These are phyloP conservation scores for Talaromyces sp. DNA, from an alignment of 2,329 filamentous ascomycete species.

Conservation along the genomic window DNA sequence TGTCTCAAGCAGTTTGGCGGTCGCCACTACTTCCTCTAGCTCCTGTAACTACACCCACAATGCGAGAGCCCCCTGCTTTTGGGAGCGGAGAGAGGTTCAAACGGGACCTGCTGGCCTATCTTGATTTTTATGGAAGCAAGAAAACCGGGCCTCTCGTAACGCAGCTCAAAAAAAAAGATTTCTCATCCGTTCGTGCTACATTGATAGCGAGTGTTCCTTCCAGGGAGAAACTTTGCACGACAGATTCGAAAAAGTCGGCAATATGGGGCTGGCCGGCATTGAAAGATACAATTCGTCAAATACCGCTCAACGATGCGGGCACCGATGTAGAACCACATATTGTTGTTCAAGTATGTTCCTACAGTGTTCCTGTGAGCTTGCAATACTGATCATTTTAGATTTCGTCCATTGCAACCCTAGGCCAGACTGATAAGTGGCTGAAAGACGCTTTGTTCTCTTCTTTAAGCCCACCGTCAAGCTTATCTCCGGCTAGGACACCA, in stretches of 20 bases:
- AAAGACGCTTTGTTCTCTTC: conserved; percentile 57
- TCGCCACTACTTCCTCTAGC: conserved; percentile 64
- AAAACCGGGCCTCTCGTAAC: conserved; percentile 53
- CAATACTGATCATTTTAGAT: conserved; percentile 48
- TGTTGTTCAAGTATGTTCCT: conserved; percentile 27
- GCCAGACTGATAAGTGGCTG: conserved; percentile 67
- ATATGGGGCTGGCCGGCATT: conserved; percentile 75
- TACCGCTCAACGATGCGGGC: conserved; percentile 43
- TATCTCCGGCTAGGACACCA: conserved; percentile 7
- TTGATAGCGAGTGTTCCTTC: conserved; percentile 77
- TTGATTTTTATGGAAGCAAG: conserved; percentile 62
- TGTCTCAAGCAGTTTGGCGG: conserved; percentile 79
- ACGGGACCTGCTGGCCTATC: conserved; percentile 66
- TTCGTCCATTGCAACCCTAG: conserved; percentile 78
- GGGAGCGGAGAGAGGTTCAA: conserved; percentile 72
- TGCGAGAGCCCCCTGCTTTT: conserved; percentile 20
- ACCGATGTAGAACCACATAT: conserved; percentile 28
- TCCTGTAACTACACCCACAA: background rate
- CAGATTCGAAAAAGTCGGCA: conserved; percentile 46
- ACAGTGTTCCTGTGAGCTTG: too few relatives aligned
- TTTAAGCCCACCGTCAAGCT: conserved; percentile 24
- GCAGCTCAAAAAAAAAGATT: conserved; percentile 62
- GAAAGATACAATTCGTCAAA: conserved; percentile 52
- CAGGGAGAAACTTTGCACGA: conserved; percentile 48
- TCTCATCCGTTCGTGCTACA: conserved; percentile 62